phyloP scores from a whole-genome alignment of 2,329 filamentous ascomycete species.

The Colletotrichum orbiculare region DNA sequence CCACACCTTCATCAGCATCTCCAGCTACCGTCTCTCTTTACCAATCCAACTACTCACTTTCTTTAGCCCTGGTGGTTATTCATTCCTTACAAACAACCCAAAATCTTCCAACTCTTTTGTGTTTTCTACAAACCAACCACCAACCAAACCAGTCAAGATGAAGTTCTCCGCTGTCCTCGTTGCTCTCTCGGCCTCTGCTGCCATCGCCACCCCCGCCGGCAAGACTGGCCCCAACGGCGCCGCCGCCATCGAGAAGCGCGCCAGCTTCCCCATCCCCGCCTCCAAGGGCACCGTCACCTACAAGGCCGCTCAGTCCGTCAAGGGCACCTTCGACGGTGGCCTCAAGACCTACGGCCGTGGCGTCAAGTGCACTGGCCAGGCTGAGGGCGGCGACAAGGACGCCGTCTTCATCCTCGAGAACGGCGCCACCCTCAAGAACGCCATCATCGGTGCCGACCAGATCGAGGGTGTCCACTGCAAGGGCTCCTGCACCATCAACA shows the following conservation, averaged over 20 bases:
- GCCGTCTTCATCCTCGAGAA: slow-evolving; percentile 54
- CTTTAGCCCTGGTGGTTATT: slow-evolving; percentile 40
- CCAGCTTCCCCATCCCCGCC: slow-evolving; percentile 43
- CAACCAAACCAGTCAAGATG: slow-evolving; percentile 38
- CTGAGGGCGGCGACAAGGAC: slow-evolving; percentile 56
- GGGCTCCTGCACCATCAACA: slow-evolving; percentile 54
- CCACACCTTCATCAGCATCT: slow-evolving; percentile 28
- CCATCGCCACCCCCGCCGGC: slow-evolving; percentile 37
- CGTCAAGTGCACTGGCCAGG: slow-evolving; percentile 52
- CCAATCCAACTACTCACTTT: slow-evolving; percentile 43
- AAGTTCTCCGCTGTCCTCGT: slow-evolving; percentile 40
- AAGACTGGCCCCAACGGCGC: slow-evolving; percentile 31
- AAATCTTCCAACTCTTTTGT: slow-evolving; percentile 23
- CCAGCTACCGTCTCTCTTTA: slow-evolving; percentile 39
- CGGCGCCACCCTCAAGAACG: slow-evolving; percentile 57
- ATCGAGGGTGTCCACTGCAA: slow-evolving; percentile 59
- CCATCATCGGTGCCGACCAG: slow-evolving; percentile 58
- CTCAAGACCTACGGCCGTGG: slow-evolving; percentile 52
- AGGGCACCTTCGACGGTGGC: slow-evolving; percentile 43
- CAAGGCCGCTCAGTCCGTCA: slow-evolving; percentile 37
- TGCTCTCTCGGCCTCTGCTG: slow-evolving; percentile 38
- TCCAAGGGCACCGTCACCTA: slow-evolving; percentile 43
- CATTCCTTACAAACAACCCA: slow-evolving; percentile 25
- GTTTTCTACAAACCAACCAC: slow-evolving; percentile 29
- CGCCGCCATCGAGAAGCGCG: slow-evolving; percentile 38